Conservation (phyloP, 345 rosid species). For the Salix dunnii region DNA sequence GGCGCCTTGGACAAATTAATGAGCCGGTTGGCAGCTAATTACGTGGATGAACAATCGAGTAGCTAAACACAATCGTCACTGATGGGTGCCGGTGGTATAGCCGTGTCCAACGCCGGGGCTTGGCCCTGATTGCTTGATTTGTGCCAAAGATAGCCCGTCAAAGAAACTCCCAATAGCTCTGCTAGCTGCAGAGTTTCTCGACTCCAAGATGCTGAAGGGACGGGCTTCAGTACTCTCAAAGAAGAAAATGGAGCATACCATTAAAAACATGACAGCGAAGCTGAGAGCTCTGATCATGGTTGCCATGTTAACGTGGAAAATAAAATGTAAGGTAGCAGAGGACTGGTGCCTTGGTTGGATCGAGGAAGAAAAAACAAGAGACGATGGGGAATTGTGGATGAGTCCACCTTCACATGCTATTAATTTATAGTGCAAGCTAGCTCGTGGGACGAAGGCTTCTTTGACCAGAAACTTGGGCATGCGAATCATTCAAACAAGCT, state of each 20-base stretch:
- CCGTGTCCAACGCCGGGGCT: constrained; percentile 17
- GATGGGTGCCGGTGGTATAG: neutral
- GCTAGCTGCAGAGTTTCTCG: constrained; percentile 8
- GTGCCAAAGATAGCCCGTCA: constrained; percentile 40
- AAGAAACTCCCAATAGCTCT: constrained; percentile 28
- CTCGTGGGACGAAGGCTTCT: neutral
- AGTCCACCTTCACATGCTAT: neutral
- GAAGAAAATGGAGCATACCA: constrained; percentile 22
- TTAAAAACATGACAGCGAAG: constrained; percentile 21
- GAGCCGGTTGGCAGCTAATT: neutral
- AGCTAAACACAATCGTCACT: neutral
- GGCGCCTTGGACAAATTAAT: neutral
- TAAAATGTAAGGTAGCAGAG: neutral
- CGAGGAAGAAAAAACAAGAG: neutral
- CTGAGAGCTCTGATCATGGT: constrained; percentile 11
- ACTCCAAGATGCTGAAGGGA: constrained; percentile 29
- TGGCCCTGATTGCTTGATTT: constrained; percentile 40
- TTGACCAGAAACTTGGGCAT: constrained; percentile 14
- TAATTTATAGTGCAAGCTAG: neutral
- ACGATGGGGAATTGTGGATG: neutral
- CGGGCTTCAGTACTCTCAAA: constrained; percentile 31
- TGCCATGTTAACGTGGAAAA: constrained; percentile 24
- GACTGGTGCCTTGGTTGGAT: neutral
- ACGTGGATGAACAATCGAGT: neutral
- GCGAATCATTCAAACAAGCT: neutral